Base-by-base conservation (phyloP, 179 eudicot genomes). In the Gypsophila paniculata region DNA sequence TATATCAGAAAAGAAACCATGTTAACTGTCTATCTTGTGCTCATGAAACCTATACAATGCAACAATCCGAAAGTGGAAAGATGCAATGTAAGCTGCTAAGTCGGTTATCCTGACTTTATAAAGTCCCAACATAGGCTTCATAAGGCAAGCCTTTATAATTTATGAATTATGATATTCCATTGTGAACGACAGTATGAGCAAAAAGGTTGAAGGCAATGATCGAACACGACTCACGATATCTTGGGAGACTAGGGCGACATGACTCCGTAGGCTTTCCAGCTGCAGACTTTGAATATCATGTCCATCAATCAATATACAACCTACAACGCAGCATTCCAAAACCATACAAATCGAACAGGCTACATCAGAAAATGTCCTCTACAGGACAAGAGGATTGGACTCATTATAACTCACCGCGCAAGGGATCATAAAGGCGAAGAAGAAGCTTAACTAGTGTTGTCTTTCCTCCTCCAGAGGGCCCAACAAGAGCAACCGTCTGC, bases 381-480 rank as follows among this genome's bases (percentile, higher is more conserved):
- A 49, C 9, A 22, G 14, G 48, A 46, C 29, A 38, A n/a, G 18
- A 57, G 36, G 6, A 38, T 36, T 17, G 12, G 51, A n/a, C 52
- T 11, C n/a, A 55, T 54, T 61, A 32, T 23, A 68, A 70, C 86
- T 75, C 76, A 89, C 98, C 98, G 73, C 46, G 76, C 69, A 83
- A 70, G 76, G 98, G 93, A 83, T 94, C 92, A 87, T 94, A 86
- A 53, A 94, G 91, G 80, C 98, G 97, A 85, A 94, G 97, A 61
- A 94, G 93, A 70, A 94, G 88, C 78, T 94, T 94, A 61, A 81
- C 84, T 65, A 91, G 84, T 19, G 98, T 94, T n/a, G 97, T 86
- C 78, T 94, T 94, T 75, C 98, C 98, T 65, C 98, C 98, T 65
- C 98, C 98, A 57, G 98, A 94, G 26, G 97, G 94, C 69, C 98